Conservation (phyloP, 331 rosid genomes). For the Saraca asoca region DNA sequence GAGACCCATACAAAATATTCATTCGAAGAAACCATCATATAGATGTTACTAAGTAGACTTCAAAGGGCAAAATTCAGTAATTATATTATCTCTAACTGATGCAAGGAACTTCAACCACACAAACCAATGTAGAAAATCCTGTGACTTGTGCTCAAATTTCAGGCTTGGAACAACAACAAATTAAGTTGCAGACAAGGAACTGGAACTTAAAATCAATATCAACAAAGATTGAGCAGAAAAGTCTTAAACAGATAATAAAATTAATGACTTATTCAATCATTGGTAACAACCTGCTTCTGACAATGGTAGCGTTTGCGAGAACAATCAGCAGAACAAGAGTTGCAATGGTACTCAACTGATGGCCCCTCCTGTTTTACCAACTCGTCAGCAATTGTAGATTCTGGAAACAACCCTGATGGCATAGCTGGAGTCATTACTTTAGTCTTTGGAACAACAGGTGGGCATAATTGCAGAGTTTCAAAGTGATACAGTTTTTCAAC, state of each 20-base stretch:
- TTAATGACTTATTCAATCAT: constrained; percentile 13
- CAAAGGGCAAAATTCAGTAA: too few relatives aligned
- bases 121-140: background rate
- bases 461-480: constrained; percentile 56
- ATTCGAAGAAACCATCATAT: too few relatives aligned
- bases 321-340: constrained; percentile 94
- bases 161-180: background rate
- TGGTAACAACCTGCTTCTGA: constrained; percentile 84
- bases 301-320: constrained; percentile 98
- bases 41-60: too few relatives aligned
- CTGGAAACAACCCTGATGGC: constrained; percentile 78
- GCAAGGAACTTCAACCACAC: background rate
- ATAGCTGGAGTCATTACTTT: constrained; percentile 47
- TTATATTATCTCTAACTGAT: background rate
- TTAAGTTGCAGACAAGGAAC: constrained; percentile 5
- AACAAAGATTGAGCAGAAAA: background rate
- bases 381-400: constrained; percentile 71
- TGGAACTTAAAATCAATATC: background rate
- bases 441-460: constrained; percentile 56
- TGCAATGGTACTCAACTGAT: constrained; percentile 91
- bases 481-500: constrained; percentile 75
- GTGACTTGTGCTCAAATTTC: background rate
- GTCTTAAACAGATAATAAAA: background rate
- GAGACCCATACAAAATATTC: background rate
- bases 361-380: constrained; percentile 81